Base-by-base conservation (phyloP, 1,139 yeast genomes). In the Zygoascus meyerae region DNA sequence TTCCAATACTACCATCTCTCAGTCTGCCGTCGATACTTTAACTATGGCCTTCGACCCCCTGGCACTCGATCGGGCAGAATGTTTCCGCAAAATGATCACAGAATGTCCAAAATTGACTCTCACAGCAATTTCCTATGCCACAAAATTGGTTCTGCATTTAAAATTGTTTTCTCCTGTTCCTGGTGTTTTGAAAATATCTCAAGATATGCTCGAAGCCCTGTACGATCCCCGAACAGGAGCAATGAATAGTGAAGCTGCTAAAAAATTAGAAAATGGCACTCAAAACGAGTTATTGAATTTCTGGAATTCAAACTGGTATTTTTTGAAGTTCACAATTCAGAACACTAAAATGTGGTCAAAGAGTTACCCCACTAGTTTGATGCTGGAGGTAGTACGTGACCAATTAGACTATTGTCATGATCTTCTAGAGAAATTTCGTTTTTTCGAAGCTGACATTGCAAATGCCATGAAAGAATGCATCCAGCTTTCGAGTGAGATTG, bases 351-450 rank as follows among this genome's bases (percentile, higher is more conserved):
- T 64, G 6, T 90, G 97, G 97, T 87, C 95, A 0, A 53, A 54
- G 3, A 67, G 70, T 34, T 82, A 80, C 58, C 78, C 76, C 41
- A 71, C 78, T 32, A 73, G 73, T 0, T 75, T 75, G 44, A 70
- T 86, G 60, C 74, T 83, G 43, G 94, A 86, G 52, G 89, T 87
- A 56, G 86, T 96, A 14, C 78, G 95, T 62, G 96, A 89, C 62
- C 82, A 87, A 0, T 71, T 89, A 46, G 97, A 90, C 55, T 72
- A 86, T 43, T 83, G 95, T 55, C 82, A 82, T 53, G 67, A 73
- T 2, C 67, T 90, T 36, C 65, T 90, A 15, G 82, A 77, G 49
- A 79, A 90, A 2, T 84, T 77, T 58, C 71, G 84, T 48, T 67
- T 76, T 9, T 68, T 86, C 40, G 74, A 67, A 30, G 68, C 68